phyloP scores from a whole-genome alignment of 345 rosid species.

The Cardamine resedifolia region DNA sequence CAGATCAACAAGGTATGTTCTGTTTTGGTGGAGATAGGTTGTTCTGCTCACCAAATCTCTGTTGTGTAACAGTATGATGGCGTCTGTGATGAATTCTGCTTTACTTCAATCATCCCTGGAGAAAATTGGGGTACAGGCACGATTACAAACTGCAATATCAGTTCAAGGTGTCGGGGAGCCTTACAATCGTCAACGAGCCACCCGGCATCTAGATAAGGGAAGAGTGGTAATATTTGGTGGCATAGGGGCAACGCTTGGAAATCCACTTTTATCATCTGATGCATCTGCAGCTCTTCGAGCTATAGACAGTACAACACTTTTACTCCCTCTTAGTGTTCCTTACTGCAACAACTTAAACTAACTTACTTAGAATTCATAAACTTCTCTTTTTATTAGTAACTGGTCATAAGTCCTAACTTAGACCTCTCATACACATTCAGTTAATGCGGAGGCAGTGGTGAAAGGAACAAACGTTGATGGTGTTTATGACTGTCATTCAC shows the following conservation, averaged over 20 bases:
- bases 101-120: conserved; percentile 87
- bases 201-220: conserved; percentile 87
- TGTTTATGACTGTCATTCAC: conserved; percentile 68
- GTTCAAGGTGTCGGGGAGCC: conserved; percentile 84
- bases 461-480: conserved; percentile 86
- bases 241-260: conserved; percentile 80
- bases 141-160: conserved; percentile 70
- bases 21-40: conserved; percentile 17
- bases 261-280: conserved; percentile 87
- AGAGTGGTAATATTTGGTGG: conserved; percentile 96
- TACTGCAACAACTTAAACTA: not conserved
- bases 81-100: conserved; percentile 84
- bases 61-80: conserved; percentile 72
- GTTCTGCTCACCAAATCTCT: conserved; percentile 15
- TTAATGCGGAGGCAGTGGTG: conserved; percentile 77
- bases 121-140: conserved; percentile 71
- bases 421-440: conserved; percentile 40
- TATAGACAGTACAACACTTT: conserved; percentile 60
- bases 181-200: conserved; percentile 72
- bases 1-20: not conserved
- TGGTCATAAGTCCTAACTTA: not conserved
- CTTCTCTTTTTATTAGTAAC: not conserved
- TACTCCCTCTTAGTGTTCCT: not conserved
- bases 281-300: conserved; percentile 92
- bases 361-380: conserved; percentile 3